phyloP scores from a whole-genome alignment of 2,329 filamentous ascomycete genomes.

The Ciborinia camelliae region DNA sequence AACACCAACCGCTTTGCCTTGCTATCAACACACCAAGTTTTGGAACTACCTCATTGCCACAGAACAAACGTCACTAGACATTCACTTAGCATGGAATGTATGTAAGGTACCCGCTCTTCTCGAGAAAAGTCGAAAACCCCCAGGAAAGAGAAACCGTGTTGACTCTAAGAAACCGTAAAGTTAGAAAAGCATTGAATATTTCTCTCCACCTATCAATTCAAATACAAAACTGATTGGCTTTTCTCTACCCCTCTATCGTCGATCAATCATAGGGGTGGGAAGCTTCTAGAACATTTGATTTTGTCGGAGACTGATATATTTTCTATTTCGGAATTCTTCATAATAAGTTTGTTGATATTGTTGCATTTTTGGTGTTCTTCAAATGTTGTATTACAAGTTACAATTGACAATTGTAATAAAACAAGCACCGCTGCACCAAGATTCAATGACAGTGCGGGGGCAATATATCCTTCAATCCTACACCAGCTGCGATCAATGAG shows the following conservation, averaged over 20 bases:
- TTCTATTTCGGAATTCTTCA: not conserved
- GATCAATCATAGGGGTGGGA: slow-evolving; percentile 10
- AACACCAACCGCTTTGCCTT: slow-evolving; percentile 3
- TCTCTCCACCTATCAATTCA: slow-evolving; percentile 1
- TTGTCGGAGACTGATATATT: not conserved
- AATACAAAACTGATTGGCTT: not conserved
- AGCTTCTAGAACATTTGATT: not conserved
- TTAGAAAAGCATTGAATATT: not conserved
- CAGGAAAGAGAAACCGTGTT: not conserved
- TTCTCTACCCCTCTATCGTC: not conserved
- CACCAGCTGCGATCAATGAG: not conserved
- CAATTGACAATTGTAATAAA: too few relatives aligned
- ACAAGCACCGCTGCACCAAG: not conserved
- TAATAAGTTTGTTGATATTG: not conserved
- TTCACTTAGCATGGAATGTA: slow-evolving; percentile 2
- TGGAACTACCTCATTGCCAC: not conserved
- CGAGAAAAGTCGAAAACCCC: not conserved
- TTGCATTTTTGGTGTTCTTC: not conserved
- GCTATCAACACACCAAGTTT: slow-evolving; percentile 8
- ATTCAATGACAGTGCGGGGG: not conserved
- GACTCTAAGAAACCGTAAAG: slow-evolving; percentile 1
- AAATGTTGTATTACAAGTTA: too few relatives aligned
- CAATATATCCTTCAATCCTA: not conserved
- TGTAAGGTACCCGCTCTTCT: slow-evolving; percentile 16
- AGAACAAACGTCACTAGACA: slow-evolving; percentile 15